phyloP scores from a whole-genome alignment of 306 rosid genomes.

The Pyrus betulifolia region DNA sequence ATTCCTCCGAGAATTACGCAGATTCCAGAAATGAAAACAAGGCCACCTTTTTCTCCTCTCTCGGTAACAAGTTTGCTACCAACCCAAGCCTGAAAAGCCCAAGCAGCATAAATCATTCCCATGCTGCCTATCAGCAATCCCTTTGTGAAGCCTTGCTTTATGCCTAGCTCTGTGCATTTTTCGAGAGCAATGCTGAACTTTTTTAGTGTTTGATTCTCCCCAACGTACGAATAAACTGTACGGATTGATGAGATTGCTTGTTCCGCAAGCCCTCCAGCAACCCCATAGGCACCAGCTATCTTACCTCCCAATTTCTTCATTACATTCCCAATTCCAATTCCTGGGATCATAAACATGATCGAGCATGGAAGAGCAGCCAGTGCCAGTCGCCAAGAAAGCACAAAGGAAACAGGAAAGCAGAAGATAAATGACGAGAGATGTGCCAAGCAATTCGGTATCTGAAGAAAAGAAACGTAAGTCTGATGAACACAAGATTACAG shows the following conservation, averaged over 20 bases:
- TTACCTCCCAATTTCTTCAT: constrained; percentile 41
- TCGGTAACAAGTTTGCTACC: constrained; percentile 56
- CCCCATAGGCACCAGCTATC: constrained; percentile 47
- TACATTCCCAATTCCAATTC: constrained; percentile 49
- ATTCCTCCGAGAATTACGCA: constrained; percentile 69
- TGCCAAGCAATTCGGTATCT: constrained; percentile 52
- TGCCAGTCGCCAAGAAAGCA: constrained; percentile 69
- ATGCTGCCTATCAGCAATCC: constrained; percentile 70
- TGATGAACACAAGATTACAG: background rate
- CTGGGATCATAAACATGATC: constrained; percentile 54
- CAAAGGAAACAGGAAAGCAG: constrained; percentile 44
- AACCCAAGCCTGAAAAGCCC: constrained; percentile 77
- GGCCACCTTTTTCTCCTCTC: constrained; percentile 60
- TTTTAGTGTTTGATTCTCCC: constrained; percentile 51
- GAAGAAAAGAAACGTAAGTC: background rate
- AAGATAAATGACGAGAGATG: constrained; percentile 49
- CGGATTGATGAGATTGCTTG: constrained; percentile 73
- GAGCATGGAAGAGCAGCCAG: constrained; percentile 67
- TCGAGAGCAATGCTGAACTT: constrained; percentile 49
- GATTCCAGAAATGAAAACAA: constrained; percentile 51
- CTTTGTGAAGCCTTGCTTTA: constrained; percentile 58
- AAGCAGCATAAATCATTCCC: constrained; percentile 60
- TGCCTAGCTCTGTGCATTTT: constrained; percentile 44
- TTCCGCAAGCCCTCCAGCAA: constrained; percentile 74
- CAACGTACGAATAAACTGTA: constrained; percentile 64